Evolutionary conservation across 257 asterid genomes (phyloP).

Genomic region (Solanum tarapatanum): DNA sequence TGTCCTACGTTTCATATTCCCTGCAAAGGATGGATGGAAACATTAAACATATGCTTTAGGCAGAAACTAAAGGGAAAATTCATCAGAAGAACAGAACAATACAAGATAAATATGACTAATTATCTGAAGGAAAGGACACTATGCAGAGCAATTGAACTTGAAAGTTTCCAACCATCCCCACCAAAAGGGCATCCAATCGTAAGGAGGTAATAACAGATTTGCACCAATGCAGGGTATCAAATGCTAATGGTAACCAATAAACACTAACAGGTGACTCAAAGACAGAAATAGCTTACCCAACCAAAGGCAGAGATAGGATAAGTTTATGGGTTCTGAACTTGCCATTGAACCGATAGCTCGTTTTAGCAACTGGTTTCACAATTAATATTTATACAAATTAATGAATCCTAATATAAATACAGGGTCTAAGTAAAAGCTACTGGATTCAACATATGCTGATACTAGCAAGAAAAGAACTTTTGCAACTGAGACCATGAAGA

Average conservation of each 20-base stretch:
- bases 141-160: background rate
- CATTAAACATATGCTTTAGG: background rate
- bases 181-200: background rate
- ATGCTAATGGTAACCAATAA: background rate
- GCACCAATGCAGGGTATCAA: background rate
- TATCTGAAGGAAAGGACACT: background rate
- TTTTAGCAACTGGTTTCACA: background rate
- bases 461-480: background rate
- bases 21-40: background rate
- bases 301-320: background rate
- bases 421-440: background rate
- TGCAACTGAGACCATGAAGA: background rate
- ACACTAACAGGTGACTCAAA: background rate
- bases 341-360: background rate
- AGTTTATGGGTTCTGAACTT: background rate
- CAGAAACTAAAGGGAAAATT: background rate
- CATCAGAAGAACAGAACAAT: background rate
- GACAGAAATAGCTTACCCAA: background rate
- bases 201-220: background rate
- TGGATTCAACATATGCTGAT: background rate
- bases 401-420: background rate
- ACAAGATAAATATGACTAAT: background rate
- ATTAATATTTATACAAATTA: background rate
- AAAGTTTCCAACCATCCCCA: background rate
- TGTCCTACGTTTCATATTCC: constrained; percentile 28